Evolutionary conservation across 2,329 filamentous ascomycete genomes (phyloP).

Genomic region (Pseudogymnoascus sp.): DNA sequence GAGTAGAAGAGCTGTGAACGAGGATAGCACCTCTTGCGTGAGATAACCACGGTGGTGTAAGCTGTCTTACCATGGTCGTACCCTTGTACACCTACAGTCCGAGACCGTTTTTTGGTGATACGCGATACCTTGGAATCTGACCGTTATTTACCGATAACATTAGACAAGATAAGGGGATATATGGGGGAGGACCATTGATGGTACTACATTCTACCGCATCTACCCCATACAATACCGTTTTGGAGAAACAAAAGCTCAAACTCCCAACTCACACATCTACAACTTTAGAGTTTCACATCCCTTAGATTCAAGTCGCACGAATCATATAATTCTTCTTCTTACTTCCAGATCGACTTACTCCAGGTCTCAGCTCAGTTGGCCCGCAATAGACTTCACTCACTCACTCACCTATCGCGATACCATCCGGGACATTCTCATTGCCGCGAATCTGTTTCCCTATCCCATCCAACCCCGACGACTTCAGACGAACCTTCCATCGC

Average conservation of each 20-base stretch:
- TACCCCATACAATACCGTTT: neutral
- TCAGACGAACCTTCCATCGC: neutral
- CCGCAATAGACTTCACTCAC: neutral
- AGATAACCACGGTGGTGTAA: neutral
- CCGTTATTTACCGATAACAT: constrained; percentile 7
- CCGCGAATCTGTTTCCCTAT: neutral
- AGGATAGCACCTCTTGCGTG: neutral
- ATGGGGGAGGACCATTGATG: neutral
- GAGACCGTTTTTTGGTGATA: constrained; percentile 2
- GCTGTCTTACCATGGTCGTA: neutral
- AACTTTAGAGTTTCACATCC: constrained; percentile 1
- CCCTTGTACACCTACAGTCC: neutral
- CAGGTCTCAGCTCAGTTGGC: neutral
- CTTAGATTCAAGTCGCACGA: neutral
- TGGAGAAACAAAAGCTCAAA: neutral
- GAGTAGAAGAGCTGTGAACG: neutral
- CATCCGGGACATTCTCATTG: neutral
- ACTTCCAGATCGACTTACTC: neutral
- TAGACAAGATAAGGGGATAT: neutral
- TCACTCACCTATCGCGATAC: neutral
- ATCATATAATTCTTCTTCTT: neutral
- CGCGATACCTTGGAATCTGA: neutral
- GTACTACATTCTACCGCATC: neutral
- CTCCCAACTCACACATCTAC: constrained; percentile 1
- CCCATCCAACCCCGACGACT: neutral